These are phyloP conservation scores for Aspergillus sp. DNA, from an alignment of 2,329 filamentous ascomycete species.

Conservation along the genomic window DNA sequence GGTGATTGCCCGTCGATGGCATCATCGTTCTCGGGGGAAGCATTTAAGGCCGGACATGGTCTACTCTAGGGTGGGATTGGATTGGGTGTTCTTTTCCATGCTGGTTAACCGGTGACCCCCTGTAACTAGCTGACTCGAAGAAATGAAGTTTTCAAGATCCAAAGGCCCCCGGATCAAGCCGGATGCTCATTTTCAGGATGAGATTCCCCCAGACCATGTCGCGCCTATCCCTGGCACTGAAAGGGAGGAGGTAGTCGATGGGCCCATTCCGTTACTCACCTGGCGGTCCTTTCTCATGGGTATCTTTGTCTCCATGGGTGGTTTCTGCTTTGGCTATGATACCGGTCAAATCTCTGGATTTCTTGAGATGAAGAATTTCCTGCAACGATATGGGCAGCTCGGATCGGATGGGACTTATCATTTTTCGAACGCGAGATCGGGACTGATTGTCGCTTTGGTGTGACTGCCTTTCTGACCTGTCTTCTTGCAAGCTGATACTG, in stretches of 20 bases:
- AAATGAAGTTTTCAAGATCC: not conserved
- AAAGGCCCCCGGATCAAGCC: not conserved
- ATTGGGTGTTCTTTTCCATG: too few relatives aligned
- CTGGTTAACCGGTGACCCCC: too few relatives aligned
- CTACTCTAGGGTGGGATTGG: too few relatives aligned
- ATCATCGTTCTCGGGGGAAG: not conserved
- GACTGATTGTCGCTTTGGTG: slow-evolving; percentile 44
- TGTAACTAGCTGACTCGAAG: not conserved
- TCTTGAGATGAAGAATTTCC: slow-evolving; percentile 43
- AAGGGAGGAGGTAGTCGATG: slow-evolving; percentile 12
- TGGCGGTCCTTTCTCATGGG: slow-evolving; percentile 36
- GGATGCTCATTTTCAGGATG: not conserved
- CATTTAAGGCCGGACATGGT: not conserved
- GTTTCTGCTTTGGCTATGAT: slow-evolving; percentile 44
- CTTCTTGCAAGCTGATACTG: not conserved
- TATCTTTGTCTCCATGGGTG: slow-evolving; percentile 47
- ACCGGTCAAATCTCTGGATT: slow-evolving; percentile 48
- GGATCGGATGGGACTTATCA: slow-evolving; percentile 29
- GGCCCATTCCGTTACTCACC: slow-evolving; percentile 26
- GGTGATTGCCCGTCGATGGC: not conserved
- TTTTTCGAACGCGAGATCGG: slow-evolving; percentile 43
- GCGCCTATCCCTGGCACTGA: not conserved
- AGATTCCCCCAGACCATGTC: not conserved
- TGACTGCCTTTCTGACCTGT: not conserved
- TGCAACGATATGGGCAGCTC: slow-evolving; percentile 37